A percentile compares a stretch with the other conserved stretches of the same genome.
Conservation (phyloP, 768 basidiomycete species). For the Suillus clintonianus region DNA sequence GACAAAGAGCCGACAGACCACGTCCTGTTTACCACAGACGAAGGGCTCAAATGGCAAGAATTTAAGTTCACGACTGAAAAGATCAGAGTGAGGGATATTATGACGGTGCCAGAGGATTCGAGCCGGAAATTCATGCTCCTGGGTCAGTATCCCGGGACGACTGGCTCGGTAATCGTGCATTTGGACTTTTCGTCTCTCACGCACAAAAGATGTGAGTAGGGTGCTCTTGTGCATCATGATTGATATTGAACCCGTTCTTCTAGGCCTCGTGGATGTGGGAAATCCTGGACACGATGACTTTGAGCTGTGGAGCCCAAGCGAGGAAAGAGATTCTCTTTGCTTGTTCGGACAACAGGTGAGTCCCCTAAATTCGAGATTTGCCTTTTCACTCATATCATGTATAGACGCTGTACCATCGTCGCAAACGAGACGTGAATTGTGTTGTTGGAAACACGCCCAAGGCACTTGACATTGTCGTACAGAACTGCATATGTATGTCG, state of each 20-base stretch:
- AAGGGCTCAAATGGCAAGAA: constrained; percentile 85
- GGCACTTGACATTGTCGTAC: constrained; percentile 52
- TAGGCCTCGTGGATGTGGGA: constrained; percentile 69
- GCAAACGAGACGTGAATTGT: constrained; percentile 77
- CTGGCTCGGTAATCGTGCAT: constrained; percentile 63
- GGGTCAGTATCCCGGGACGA: constrained; percentile 54
- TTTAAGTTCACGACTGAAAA: constrained; percentile 77
- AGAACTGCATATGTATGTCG: constrained; percentile 70
- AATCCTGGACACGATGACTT: constrained; percentile 89
- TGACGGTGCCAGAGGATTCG: constrained; percentile 88
- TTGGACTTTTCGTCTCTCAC: constrained; percentile 88
- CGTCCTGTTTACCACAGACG: constrained; percentile 85
- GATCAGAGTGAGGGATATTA: constrained; percentile 72
- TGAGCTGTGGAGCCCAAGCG: constrained; percentile 94
- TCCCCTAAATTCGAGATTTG: neutral
- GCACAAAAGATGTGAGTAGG: constrained; percentile 65
- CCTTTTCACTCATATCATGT: neutral
- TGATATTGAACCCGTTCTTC: constrained; percentile 3
- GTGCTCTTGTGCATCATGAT: neutral
- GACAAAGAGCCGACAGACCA: constrained; percentile 93
- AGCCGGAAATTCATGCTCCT: constrained; percentile 89
- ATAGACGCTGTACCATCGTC: constrained; percentile 90
- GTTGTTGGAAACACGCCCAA: constrained; percentile 74
- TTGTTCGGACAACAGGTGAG: constrained; percentile 88
- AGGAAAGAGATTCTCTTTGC: constrained; percentile 83